Evolutionary conservation across 2,329 filamentous ascomycete genomes (phyloP).

Genomic region (Ophiostoma sp.): DNA sequence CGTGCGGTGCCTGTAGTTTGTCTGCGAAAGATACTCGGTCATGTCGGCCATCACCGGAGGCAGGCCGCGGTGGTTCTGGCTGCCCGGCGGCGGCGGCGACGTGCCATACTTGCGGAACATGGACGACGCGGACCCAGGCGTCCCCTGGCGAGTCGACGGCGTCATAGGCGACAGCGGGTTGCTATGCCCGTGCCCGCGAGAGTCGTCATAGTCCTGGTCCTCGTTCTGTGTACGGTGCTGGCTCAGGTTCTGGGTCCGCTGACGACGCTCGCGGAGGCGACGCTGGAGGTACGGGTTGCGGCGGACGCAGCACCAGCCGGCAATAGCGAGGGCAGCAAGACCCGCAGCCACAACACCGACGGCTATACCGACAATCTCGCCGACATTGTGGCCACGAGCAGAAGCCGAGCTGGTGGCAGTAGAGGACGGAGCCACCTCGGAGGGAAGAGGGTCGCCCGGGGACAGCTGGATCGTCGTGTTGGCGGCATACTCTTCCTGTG

Average conservation of each 20-base stretch:
- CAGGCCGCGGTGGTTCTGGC: background rate
- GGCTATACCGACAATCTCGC: constrained; percentile 53
- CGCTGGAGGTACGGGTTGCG: constrained; percentile 10
- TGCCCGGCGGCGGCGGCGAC: background rate
- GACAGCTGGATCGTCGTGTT: constrained; percentile 48
- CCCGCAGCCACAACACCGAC: constrained; percentile 46
- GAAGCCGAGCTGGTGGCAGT: constrained; percentile 13
- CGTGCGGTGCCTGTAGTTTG: constrained; percentile 17
- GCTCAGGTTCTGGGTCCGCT: background rate
- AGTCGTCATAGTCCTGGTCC: background rate
- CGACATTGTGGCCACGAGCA: constrained; percentile 18
- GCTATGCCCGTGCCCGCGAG: background rate
- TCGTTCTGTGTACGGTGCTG: background rate
- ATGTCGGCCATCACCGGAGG: constrained; percentile 11
- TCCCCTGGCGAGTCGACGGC: constrained; percentile 1
- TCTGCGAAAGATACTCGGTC: constrained; percentile 14
- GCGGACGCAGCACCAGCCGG: constrained; percentile 42
- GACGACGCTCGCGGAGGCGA: background rate
- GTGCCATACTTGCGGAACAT: background rate
- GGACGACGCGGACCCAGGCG: background rate
- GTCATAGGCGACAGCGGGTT: constrained; percentile 13
- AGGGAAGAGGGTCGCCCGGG: constrained; percentile 52
- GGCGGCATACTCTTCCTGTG: constrained; percentile 44
- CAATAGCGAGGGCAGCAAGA: constrained; percentile 40
- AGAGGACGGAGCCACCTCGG: constrained; percentile 35